Conservation (phyloP, 2,329 filamentous ascomycete genomes). For the Fusarium denticulatum region DNA sequence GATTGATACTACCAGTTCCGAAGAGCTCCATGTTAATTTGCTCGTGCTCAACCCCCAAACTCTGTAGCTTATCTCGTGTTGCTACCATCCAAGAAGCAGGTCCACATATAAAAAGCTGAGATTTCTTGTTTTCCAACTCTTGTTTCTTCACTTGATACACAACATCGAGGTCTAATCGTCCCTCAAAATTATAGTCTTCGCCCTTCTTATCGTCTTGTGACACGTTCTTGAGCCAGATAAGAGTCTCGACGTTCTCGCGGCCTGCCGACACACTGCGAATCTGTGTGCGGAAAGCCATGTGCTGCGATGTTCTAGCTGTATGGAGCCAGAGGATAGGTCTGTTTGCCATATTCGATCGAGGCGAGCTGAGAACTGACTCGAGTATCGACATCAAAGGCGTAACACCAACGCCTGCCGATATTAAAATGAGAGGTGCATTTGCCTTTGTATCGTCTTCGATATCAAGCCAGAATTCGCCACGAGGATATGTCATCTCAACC, state of each 20-base stretch:
- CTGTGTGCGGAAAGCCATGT: neutral
- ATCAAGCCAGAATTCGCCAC: conserved; percentile 6
- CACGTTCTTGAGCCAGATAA: neutral
- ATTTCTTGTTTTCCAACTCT: neutral
- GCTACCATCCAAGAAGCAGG: conserved; percentile 2
- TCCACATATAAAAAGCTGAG: neutral
- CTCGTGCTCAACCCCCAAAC: neutral
- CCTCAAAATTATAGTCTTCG: neutral
- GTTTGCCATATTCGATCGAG: neutral
- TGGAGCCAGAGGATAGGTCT: neutral
- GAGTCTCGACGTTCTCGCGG: neutral
- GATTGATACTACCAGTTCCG: neutral
- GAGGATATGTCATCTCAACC: conserved; percentile 1
- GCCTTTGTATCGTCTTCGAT: neutral
- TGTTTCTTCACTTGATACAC: neutral
- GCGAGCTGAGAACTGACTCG: neutral
- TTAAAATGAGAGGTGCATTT: neutral
- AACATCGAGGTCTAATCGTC: neutral
- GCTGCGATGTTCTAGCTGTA: neutral
- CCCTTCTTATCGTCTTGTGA: neutral
- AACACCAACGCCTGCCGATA: neutral
- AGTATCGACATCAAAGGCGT: neutral
- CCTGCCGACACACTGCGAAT: neutral
- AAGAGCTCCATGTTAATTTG: conserved; percentile 2
- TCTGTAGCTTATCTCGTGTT: neutral